Evolutionary conservation across 257 asterid species (phyloP), one percentile per base, ranked within the genome.

Genomic region (Leonotis leonurus): DNA sequence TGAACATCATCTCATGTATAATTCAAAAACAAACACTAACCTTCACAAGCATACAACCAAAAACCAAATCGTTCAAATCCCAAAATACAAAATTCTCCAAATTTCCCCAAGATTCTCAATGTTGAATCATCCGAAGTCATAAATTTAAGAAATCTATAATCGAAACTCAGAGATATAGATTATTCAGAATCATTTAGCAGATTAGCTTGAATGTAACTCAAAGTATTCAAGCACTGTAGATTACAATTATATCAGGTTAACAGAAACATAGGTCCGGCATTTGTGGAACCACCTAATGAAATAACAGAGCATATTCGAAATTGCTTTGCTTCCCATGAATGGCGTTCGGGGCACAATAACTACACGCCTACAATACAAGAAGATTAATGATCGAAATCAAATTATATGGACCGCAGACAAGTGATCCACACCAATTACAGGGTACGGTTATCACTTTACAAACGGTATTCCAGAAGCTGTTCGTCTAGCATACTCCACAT

Each of bases 401-500:
- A 29, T 11, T 29, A 46, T 33, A 21, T 8, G 9, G 21, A 40
- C n/a, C n/a, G n/a, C n/a, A n/a, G 37, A 51, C 50, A 48, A 18
- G 30, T 3, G 24, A 58, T 22, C 46, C 24, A 33, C 30, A 53
- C 18, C 50, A 59, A 52, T 8, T 56, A 25, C 29, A 65, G 14
- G 60, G 16, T 13, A 45, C 32, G 51, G 8, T 60, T 64, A 52
- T 89, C 76, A 89, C 79, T 75, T 80, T 63, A 92, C 73, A 64
- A 89, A 85, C 13, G 94, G 99, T 57, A 92, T 55, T 9, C 97
- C 97, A 62, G 95, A 86, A 61, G 63, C 44, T 39, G 93, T 85
- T 69, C 41, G 63, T 21, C 57, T 57, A 45, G 85, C 89, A 48
- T 89, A 92, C 54, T 81, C 89, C 59, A 78, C 94, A 4, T 89